phyloP scores from a whole-genome alignment of 192 early-diverging fungal species.

The Gonapodya sp. region DNA sequence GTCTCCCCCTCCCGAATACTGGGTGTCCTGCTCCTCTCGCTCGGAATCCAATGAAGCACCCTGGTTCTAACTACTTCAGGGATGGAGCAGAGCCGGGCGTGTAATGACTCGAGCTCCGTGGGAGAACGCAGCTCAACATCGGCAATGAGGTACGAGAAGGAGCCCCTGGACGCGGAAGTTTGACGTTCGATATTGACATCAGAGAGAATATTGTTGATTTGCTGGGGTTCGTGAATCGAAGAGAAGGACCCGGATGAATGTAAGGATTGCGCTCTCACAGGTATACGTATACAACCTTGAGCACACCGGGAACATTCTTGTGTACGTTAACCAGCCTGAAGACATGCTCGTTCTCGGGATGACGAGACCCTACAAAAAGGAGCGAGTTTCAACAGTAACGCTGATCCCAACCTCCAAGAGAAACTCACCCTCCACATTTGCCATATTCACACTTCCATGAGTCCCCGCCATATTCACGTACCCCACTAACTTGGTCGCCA shows the following conservation, averaged over 20 bases:
- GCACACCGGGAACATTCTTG: constrained; percentile 85
- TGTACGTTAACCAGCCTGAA: constrained; percentile 83
- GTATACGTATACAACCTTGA: constrained; percentile 38
- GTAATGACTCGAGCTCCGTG: constrained; percentile 9
- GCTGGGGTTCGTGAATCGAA: constrained; percentile 20
- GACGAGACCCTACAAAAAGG: neutral
- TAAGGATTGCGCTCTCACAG: neutral
- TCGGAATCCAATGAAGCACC: neutral
- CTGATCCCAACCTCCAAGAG: no score
- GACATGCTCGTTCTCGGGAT: constrained; percentile 1
- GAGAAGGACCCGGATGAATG: neutral
- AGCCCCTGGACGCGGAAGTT: constrained; percentile 87
- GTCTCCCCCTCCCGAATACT: neutral
- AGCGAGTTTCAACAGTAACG: no score
- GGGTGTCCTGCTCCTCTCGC: neutral
- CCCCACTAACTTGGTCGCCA: neutral
- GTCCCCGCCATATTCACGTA: constrained; percentile 2
- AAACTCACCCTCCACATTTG: neutral
- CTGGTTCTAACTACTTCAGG: constrained; percentile 9
- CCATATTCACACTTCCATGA: neutral
- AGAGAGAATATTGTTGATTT: constrained; percentile 91
- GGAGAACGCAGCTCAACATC: constrained; percentile 34
- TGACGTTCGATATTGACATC: constrained; percentile 99
- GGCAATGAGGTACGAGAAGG: constrained; percentile 92
- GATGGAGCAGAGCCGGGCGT: constrained; percentile 11